Conservation (phyloP, 768 basidiomycete species). For the Sporobolomyces pararoseus region DNA sequence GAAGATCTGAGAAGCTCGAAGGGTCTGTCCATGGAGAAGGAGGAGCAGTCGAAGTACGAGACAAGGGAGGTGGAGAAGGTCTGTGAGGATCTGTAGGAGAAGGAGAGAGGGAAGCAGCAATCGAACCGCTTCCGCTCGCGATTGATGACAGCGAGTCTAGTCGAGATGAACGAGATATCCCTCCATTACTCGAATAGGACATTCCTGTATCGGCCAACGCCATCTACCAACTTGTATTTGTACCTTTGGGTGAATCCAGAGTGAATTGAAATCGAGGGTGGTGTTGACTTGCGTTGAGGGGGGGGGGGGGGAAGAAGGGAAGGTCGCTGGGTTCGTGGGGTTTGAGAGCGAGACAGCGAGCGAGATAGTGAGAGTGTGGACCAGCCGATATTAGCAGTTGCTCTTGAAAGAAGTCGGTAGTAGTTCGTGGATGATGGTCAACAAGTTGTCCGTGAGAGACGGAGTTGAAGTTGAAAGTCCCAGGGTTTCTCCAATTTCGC, state of each 20-base stretch:
- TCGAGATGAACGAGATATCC: constrained; percentile 11
- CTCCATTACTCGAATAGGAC: background rate
- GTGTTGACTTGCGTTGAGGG: background rate
- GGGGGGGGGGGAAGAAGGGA: background rate
- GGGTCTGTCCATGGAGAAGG: too few relatives aligned
- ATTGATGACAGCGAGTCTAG: constrained; percentile 27
- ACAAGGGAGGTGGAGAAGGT: background rate
- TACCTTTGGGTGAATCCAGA: background rate
- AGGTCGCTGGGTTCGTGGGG: background rate
- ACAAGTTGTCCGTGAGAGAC: too few relatives aligned
- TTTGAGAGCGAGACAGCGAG: too few relatives aligned
- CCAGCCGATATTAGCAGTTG: too few relatives aligned
- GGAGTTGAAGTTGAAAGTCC: too few relatives aligned
- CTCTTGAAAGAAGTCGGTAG: too few relatives aligned
- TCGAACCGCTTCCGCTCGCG: constrained; percentile 5
- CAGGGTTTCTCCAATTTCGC: too few relatives aligned
- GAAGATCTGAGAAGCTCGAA: background rate
- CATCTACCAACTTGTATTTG: background rate
- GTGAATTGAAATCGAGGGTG: background rate
- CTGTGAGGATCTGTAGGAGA: background rate
- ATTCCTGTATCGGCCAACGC: background rate
- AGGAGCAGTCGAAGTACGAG: background rate
- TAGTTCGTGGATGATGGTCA: too few relatives aligned
- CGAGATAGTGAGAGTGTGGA: too few relatives aligned
- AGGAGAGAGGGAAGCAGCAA: background rate